Percentiles rank a stretch among this genome's conserved stretches.
phyloP scores from a whole-genome alignment of 805 yeast species.

The Jamesozyma hellenica region DNA sequence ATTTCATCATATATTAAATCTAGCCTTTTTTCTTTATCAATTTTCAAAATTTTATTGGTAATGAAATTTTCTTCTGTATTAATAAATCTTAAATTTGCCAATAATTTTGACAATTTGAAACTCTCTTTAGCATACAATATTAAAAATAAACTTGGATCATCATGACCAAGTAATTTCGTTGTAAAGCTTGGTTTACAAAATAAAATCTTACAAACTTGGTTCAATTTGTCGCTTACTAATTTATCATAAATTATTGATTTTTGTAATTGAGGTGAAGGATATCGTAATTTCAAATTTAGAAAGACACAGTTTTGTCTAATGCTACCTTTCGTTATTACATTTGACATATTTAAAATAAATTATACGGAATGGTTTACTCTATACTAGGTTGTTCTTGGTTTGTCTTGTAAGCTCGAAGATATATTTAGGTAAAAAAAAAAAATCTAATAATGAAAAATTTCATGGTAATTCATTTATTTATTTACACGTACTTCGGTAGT shows the following conservation, averaged over 20 bases:
- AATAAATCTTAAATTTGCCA: slow-evolving; percentile 1
- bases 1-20: not conserved
- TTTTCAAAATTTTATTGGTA: not conserved
- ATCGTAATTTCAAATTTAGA: not conserved
- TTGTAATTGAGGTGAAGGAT: not conserved
- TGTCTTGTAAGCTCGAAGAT: too few species aligned
- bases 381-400: too few species aligned
- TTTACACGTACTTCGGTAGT: not conserved
- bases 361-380: too few species aligned
- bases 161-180: not conserved
- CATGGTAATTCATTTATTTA: not conserved
- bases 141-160: slow-evolving; percentile 1
- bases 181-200: slow-evolving; percentile 1
- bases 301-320: slow-evolving; percentile 1
- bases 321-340: not conserved
- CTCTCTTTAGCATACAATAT: slow-evolving; percentile 2
- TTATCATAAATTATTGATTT: not conserved
- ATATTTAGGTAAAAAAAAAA: too few species aligned
- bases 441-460: too few species aligned
- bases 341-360: not conserved
- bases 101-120: not conserved
- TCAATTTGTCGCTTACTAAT: not conserved
- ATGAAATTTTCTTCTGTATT: not conserved
- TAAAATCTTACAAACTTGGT: not conserved
- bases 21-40: not conserved